Evolutionary conservation across 2,329 filamentous ascomycete genomes (phyloP), one percentile per base, ranked within the genome.

Genomic region (Talaromyces albobiverticillius): DNA sequence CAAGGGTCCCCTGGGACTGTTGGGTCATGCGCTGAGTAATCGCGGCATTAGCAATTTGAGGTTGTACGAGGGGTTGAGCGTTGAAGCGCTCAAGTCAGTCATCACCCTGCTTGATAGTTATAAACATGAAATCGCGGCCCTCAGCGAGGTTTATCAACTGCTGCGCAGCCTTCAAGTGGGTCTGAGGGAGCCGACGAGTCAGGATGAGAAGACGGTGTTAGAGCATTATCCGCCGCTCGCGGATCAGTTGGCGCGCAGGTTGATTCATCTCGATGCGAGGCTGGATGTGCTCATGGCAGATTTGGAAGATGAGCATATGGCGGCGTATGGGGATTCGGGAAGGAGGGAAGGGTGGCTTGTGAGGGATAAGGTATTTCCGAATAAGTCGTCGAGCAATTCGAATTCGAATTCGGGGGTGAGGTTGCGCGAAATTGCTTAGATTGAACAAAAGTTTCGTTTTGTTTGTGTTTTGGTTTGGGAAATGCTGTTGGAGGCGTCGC

Each of bases 241-340:
- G 2, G 45, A 59, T 18, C 58, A 59, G 0, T 56, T 64, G 41
- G 58, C 46, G 13, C 57, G 54, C 34, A 50, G 55, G 8, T 50
- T 63, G 23, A 32, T 51, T 18, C 51, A 54, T 14, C 60, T 61
- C 40, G 59, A 64, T 50, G 54, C 51, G 18, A 46, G 58, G 8
- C 56, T 62, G 41, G 55, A 60, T 56, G 57, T 61, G 14, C 34
- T 64, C 29, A 54, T 51, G 45, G 55, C 57, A 18, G 55, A 61
- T 18, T 52, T 64, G 75, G 86, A 55, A 81, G 80, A 0, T 80
- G 76, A 52, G 82, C 84, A 62, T 73, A 73, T 53, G 76, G 79
- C 47, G 83, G 84, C 63, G 74, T 80, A 51, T 72, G 73, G 22
- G 71, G 81, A 59, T 76, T 80, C 54, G 16, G n/a, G 11, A 2